phyloP scores from a whole-genome alignment of 2,329 filamentous ascomycete species.

The Trichophyton verrucosum region DNA sequence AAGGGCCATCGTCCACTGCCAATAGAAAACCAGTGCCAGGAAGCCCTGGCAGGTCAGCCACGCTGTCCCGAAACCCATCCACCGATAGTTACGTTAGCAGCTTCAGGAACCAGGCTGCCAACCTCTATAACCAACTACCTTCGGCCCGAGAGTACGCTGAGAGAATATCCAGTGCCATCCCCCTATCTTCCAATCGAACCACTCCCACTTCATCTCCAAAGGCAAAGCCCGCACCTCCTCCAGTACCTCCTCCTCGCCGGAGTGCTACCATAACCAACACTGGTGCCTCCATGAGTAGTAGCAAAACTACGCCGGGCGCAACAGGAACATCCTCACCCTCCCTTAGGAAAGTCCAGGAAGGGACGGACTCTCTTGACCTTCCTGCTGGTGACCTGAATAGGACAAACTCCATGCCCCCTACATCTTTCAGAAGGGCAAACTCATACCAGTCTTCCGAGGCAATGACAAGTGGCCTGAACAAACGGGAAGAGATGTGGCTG shows the following conservation, averaged over 20 bases:
- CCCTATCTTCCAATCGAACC: constrained; percentile 13
- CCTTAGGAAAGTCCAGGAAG: neutral
- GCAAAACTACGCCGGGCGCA: constrained; percentile 9
- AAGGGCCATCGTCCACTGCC: neutral
- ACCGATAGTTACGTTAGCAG: constrained; percentile 12
- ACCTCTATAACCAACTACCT: constrained; percentile 15
- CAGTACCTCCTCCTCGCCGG: constrained; percentile 15
- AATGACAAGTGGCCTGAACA: constrained; percentile 24
- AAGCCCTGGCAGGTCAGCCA: constrained; percentile 10
- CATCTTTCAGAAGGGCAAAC: constrained; percentile 1
- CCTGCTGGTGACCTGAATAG: constrained; percentile 14
- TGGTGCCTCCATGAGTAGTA: neutral
- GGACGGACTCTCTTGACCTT: neutral
- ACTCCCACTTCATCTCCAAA: neutral
- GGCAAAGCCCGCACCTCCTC: constrained; percentile 11
- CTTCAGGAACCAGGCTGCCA: constrained; percentile 13
- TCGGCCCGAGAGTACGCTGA: constrained; percentile 11
- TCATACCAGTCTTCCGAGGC: constrained; percentile 8
- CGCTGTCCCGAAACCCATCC: constrained; percentile 4
- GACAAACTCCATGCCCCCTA: constrained; percentile 19
- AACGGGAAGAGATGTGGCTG: constrained; percentile 38
- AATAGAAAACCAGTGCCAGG: constrained; percentile 15
- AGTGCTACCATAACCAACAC: constrained; percentile 13
- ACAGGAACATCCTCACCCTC: constrained; percentile 5
- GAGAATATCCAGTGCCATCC: constrained; percentile 22